Percentiles rank a stretch among this genome's conserved stretches.
phyloP scores from a whole-genome alignment of 371 early-diverging fungal genomes.

The Mucor indicus region DNA sequence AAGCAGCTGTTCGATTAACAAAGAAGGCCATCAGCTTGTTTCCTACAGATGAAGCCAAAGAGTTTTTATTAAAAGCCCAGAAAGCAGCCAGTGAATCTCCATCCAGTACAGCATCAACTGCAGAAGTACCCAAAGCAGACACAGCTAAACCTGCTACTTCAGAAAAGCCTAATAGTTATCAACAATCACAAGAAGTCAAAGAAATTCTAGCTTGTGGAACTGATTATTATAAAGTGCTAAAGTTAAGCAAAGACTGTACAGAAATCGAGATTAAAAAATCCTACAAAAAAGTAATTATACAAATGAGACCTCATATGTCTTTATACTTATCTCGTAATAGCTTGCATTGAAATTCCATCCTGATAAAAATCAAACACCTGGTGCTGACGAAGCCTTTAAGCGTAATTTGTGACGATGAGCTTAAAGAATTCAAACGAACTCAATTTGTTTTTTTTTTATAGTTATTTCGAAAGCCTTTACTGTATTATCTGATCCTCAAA shows the following conservation, averaged over 20 bases:
- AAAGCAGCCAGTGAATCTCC: conserved; percentile 7
- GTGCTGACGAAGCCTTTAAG: conserved; percentile 97
- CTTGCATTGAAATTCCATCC: conserved; percentile 96
- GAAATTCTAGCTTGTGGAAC: conserved; percentile 67
- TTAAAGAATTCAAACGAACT: too few relatives aligned
- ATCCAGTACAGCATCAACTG: conserved; percentile 12
- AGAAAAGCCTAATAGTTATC: conserved; percentile 65
- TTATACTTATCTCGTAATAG: conserved; percentile 29
- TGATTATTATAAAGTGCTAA: conserved; percentile 90
- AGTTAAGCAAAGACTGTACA: conserved; percentile 75
- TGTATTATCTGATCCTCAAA: conserved; percentile 86
- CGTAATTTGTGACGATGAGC: too few relatives aligned
- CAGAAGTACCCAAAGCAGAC: conserved; percentile 4
- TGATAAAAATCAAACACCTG: conserved; percentile 95
- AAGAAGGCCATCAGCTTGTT: conserved; percentile 78
- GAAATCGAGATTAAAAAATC: conserved; percentile 94
- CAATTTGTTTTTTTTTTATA: conserved; percentile 22
- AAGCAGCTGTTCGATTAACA: conserved; percentile 77
- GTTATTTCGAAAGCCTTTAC: conserved; percentile 91
- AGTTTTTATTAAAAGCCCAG: conserved; percentile 56
- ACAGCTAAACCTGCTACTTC: not conserved
- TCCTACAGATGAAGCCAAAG: conserved; percentile 67
- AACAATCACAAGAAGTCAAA: conserved; percentile 78
- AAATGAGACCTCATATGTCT: not conserved
- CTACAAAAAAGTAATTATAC: conserved; percentile 78